phyloP scores from a whole-genome alignment of 169 alveolate species.

The Cryptosporidium tyzzeri region DNA sequence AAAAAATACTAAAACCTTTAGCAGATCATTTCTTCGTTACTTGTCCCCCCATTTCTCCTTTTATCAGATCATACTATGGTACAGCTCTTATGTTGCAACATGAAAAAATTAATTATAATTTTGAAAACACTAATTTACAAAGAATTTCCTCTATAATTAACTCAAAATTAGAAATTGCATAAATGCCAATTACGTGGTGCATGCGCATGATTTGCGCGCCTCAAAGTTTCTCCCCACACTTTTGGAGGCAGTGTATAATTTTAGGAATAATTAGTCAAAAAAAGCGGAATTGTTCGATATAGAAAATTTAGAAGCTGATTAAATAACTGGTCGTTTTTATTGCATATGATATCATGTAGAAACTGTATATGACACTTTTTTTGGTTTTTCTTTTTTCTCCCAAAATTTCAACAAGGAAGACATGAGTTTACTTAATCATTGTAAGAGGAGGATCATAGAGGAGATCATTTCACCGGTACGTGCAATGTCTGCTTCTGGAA shows the following conservation, averaged over 20 bases:
- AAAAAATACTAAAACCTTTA: background rate
- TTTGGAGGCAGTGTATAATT: constrained; percentile 11
- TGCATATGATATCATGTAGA: background rate
- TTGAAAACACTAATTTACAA: background rate
- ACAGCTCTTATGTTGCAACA: constrained; percentile 21
- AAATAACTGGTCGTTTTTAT: background rate
- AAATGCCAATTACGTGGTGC: constrained; percentile 13
- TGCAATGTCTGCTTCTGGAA: constrained; percentile 51
- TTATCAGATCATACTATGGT: constrained; percentile 54
- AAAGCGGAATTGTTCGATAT: background rate
- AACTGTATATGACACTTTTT: background rate
- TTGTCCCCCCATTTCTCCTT: constrained; percentile 70
- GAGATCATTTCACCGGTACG: constrained; percentile 70
- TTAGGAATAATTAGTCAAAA: background rate
- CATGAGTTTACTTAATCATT: constrained; percentile 46
- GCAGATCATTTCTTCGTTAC: constrained; percentile 20
- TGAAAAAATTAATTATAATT: background rate
- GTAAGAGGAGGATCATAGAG: constrained; percentile 42
- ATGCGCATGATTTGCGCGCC: constrained; percentile 39
- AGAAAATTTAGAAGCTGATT: background rate
- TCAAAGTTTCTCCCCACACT: constrained; percentile 7
- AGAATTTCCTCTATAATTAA: background rate
- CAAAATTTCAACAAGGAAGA: background rate
- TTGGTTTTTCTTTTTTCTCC: background rate
- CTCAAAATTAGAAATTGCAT: constrained; percentile 3